These are phyloP conservation scores for Cercospora zeae-maydis DNA, from an alignment of 2,329 filamentous ascomycete genomes.

Conservation along the genomic window DNA sequence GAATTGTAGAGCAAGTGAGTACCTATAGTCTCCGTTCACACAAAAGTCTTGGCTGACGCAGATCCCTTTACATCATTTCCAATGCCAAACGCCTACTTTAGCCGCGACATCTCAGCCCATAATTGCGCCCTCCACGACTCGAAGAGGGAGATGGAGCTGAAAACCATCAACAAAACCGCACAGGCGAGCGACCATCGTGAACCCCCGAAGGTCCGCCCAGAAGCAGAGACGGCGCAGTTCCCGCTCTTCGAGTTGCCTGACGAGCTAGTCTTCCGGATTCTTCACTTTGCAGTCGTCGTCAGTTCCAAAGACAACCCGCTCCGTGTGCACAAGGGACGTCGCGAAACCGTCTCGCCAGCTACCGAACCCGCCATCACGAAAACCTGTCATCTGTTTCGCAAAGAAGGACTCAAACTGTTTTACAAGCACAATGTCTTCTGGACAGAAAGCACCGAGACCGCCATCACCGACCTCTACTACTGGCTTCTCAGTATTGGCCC, in stretches of 20 bases:
- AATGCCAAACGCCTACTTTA: not conserved
- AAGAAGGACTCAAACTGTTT: slow-evolving; percentile 7
- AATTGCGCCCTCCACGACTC: not conserved
- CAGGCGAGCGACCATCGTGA: not conserved
- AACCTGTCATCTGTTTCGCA: slow-evolving; percentile 10
- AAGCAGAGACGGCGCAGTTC: not conserved
- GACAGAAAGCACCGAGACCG: not conserved
- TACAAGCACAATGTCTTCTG: slow-evolving; percentile 3
- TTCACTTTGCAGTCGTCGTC: not conserved
- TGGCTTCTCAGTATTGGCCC: not conserved
- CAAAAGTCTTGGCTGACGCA: not conserved
- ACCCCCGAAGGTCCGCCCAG: not conserved
- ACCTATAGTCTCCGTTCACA: not conserved
- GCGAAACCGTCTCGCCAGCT: not conserved
- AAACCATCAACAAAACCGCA: not conserved
- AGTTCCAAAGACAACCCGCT: not conserved
- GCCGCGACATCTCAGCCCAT: not conserved
- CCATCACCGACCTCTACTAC: not conserved
- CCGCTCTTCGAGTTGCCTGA: not conserved
- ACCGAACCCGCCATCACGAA: slow-evolving; percentile 4
- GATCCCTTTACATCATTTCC: not conserved
- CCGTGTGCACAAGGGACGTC: not conserved
- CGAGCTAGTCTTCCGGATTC: not conserved
- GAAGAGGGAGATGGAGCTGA: not conserved
- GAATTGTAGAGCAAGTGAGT: not conserved